Percentiles rank a stretch among this genome's conserved stretches.
Evolutionary conservation across 1,139 yeast genomes (phyloP).

Genomic region (Zygosaccharomyces pseudobailii): DNA sequence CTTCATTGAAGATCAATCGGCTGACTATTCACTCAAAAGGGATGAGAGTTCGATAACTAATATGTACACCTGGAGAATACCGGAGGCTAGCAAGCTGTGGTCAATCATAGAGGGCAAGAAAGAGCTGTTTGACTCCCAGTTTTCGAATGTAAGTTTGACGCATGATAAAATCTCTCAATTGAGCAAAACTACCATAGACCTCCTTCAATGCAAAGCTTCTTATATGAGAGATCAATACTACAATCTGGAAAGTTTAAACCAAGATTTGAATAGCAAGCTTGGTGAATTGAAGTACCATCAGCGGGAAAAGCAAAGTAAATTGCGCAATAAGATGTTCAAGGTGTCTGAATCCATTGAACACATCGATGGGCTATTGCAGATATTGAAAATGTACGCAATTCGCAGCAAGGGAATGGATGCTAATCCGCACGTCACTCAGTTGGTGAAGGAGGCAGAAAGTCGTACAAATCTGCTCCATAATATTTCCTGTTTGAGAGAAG

Average conservation of each 20-base stretch:
- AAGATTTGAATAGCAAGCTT: conserved; percentile 9
- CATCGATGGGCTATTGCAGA: conserved; percentile 16
- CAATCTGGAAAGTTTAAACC: conserved; percentile 12
- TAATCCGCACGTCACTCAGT: conserved; percentile 16
- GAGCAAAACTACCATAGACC: neutral
- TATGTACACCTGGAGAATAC: conserved; percentile 40
- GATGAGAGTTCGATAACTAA: conserved; percentile 19
- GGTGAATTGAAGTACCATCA: conserved; percentile 23
- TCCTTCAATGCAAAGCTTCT: conserved; percentile 3
- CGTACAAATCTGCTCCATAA: conserved; percentile 17
- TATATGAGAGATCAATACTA: conserved; percentile 12
- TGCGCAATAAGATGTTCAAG: conserved; percentile 21
- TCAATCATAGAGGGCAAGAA: conserved; percentile 18
- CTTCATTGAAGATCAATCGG: conserved; percentile 38
- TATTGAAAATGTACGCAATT: conserved; percentile 21
- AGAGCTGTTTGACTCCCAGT: neutral
- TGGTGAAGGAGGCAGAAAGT: conserved; percentile 13
- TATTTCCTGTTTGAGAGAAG: conserved; percentile 19
- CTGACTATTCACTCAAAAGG: conserved; percentile 20
- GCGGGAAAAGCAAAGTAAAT: conserved; percentile 14
- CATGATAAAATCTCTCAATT: conserved; percentile 3
- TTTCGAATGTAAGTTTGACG: conserved; percentile 4
- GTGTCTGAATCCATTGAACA: conserved; percentile 12
- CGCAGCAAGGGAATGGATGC: conserved; percentile 12
- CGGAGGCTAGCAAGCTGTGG: conserved; percentile 33